Conservation (phyloP, 352 stramenopile genomes). For the Pythium insidiosum region DNA sequence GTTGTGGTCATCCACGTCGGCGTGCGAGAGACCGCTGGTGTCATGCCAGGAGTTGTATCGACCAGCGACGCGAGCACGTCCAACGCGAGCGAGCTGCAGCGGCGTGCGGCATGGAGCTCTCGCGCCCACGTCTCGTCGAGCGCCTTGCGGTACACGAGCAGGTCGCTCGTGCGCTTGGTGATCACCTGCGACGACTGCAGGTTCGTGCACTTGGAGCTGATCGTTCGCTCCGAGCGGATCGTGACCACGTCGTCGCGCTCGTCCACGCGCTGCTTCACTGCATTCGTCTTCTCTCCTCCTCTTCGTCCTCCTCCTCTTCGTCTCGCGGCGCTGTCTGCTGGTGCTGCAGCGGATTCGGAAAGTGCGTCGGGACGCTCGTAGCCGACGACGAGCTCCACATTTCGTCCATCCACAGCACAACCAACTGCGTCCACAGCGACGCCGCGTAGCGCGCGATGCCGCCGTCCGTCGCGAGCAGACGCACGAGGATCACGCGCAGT, state of each 20-base stretch:
- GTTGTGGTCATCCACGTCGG: neutral
- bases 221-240: slow-evolving; percentile 67
- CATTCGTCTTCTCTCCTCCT: too few relatives aligned
- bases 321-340: too few relatives aligned
- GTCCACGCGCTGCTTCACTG: too few relatives aligned
- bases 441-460: slow-evolving; percentile 58
- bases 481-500: slow-evolving; percentile 41
- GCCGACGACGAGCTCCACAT: slow-evolving; percentile 48
- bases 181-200: slow-evolving; percentile 71
- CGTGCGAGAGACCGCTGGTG: too few relatives aligned
- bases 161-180: slow-evolving; percentile 38
- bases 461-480: slow-evolving; percentile 39
- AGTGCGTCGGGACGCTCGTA: slow-evolving; percentile 71
- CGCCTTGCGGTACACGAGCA: slow-evolving; percentile 61
- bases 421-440: slow-evolving; percentile 62
- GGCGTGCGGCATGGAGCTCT: slow-evolving; percentile 53
- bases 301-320: too few relatives aligned
- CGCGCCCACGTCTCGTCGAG: slow-evolving; percentile 59
- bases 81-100: slow-evolving; percentile 46
- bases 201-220: slow-evolving; percentile 79
- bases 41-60: too few relatives aligned
- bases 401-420: slow-evolving; percentile 56
- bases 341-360: slow-evolving; percentile 21
- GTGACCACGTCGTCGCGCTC: slow-evolving; percentile 15
- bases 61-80: slow-evolving; percentile 47